These are phyloP conservation scores for Miscanthus sacchariflorus DNA, from an alignment of 202 grass and related monocot species.

Conservation along the genomic window DNA sequence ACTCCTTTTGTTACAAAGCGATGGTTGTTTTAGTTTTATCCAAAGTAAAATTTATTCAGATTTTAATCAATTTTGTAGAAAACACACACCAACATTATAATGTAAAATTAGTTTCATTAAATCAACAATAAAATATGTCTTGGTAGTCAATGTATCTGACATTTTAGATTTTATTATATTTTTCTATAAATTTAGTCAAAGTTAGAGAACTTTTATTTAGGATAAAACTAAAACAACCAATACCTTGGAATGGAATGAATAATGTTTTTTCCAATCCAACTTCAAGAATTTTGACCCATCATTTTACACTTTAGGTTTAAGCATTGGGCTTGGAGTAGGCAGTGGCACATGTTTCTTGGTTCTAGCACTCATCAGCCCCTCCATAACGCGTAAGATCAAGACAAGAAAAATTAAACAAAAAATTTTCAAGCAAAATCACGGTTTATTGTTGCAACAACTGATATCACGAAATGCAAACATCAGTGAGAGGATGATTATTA, in stretches of 20 bases:
- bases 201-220: background rate
- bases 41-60: background rate
- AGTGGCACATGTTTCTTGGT: background rate
- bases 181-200: background rate
- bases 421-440: background rate
- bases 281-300: background rate
- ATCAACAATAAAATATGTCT: background rate
- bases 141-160: background rate
- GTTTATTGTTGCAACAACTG: background rate
- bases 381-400: background rate
- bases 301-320: background rate
- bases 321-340: background rate
- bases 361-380: background rate
- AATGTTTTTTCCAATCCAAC: background rate
- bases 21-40: background rate
- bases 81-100: background rate
- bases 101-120: background rate
- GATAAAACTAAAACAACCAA: background rate
- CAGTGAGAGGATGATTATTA: background rate
- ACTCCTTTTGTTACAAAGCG: no score
- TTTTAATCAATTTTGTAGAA: no score
- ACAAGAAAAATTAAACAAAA: background rate
- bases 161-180: background rate
- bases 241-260: background rate
- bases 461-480: background rate